Conservation (phyloP, 768 basidiomycete species). For the Hericium alpestre region DNA sequence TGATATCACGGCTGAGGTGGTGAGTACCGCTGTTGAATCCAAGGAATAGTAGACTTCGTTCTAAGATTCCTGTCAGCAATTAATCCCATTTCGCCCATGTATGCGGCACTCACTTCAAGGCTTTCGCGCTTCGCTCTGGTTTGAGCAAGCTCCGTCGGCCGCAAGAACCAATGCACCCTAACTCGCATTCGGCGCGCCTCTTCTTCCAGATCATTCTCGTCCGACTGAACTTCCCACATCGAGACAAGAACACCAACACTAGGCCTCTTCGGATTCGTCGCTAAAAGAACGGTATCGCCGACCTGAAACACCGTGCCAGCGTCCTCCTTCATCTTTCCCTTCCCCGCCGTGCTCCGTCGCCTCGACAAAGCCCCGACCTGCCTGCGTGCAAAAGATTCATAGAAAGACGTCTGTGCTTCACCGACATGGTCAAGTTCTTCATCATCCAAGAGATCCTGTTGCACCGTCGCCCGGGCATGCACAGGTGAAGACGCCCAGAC, state of each 20-base stretch:
- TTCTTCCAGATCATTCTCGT: conserved; percentile 16
- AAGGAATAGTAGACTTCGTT: conserved; percentile 63
- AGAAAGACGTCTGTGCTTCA: conserved; percentile 5
- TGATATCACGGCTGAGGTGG: conserved; percentile 6
- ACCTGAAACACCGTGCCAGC: conserved; percentile 32
- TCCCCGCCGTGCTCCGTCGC: neutral
- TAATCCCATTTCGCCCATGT: conserved; percentile 1
- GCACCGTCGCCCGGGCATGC: conserved; percentile 4
- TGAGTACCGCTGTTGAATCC: conserved; percentile 9
- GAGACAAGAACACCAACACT: conserved; percentile 63
- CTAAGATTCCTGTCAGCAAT: conserved; percentile 25
- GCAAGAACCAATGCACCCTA: conserved; percentile 67
- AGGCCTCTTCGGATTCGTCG: conserved; percentile 33
- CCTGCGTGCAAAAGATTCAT: conserved; percentile 3
- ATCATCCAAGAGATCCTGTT: conserved; percentile 11
- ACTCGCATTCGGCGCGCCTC: conserved; percentile 37
- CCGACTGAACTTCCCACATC: conserved; percentile 46
- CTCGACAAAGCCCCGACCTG: neutral
- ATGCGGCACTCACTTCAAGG: conserved; percentile 34
- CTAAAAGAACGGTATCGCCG: conserved; percentile 61
- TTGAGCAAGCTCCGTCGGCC: conserved; percentile 51
- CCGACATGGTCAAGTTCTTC: conserved; percentile 2
- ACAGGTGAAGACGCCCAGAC: conserved; percentile 8
- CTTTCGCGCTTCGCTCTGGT: conserved; percentile 52
- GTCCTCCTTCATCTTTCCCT: neutral